Evolutionary conservation across 2,329 filamentous ascomycete species (phyloP), one percentile per base, ranked within the genome.

Genomic region (Bipolaris cookei): DNA sequence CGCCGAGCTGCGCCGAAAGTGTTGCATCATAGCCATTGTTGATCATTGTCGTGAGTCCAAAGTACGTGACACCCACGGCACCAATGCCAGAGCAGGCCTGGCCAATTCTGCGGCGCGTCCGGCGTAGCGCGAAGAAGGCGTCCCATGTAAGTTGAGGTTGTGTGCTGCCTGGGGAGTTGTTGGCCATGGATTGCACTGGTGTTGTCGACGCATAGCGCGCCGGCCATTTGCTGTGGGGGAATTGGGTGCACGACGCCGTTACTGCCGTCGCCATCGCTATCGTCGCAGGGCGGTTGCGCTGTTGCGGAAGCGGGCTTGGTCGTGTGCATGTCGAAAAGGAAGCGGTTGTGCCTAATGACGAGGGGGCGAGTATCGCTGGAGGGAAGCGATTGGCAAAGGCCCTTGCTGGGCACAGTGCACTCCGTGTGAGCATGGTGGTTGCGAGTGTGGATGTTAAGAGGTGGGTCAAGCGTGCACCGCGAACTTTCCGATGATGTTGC

Each of bases 81-180:
- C 85, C 86, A 32, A 86, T 75, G 50, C 92, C 82, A 44, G 90
- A 94, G 63, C 92, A 92, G 47, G 84, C 85, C 35, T 96, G 85
- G 74, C 94, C 92, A 81, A 93, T 90, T 69, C 90, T 87, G 59
- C 94, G 89, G 54, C 94, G 90, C 58, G 88, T 90, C 69, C 92
- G 90, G 71, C 94, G 92, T 58, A 98, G 88, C 74, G 87, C 86
- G 83, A 98, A 96, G 82, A 97, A 98, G 50, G 87, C 88, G 80
- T 97, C 89, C 94, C 94, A 98, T 79, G 81, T 81, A 35, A 83
- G 76, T 54, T 76, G 66, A 10, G 65, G 62, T 41, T 62, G 56
- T 39, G 62, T 48, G 46, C 48, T 51, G 13, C 45, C 45, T 28
- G 63, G 47, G 6, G 70, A 18, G 10, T 62, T 25, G 49, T 48